phyloP scores from a whole-genome alignment of 108 stramenopile genomes.

The Nannochloropsis oceanica region DNA sequence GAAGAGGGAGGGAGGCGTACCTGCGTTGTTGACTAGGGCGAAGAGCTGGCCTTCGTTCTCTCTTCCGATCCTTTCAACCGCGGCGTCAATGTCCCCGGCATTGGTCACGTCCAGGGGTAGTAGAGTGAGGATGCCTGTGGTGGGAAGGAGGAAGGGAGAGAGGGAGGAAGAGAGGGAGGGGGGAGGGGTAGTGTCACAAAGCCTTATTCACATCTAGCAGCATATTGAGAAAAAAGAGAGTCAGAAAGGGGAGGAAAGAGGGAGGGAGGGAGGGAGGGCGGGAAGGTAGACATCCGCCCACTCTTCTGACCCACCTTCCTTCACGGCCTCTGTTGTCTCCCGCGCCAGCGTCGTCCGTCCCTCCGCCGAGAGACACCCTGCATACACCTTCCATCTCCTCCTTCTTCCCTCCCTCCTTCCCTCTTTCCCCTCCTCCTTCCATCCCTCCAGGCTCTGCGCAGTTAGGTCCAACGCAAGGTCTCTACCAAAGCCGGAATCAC shows the following conservation, averaged over 20 bases:
- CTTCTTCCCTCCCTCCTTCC: background rate
- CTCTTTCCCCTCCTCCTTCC: background rate
- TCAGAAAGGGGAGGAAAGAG: background rate
- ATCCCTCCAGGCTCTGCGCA: background rate
- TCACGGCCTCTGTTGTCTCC: background rate
- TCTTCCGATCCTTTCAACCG: background rate
- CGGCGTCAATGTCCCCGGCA: background rate
- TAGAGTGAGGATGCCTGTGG: background rate
- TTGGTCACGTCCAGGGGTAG: background rate
- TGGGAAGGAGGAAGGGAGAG: background rate
- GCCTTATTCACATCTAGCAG: no score
- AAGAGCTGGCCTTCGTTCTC: background rate
- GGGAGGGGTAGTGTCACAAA: no score
- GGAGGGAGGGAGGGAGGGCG: background rate
- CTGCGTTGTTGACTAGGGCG: background rate
- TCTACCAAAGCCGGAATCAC: background rate
- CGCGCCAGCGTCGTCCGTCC: background rate
- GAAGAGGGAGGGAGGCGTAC: background rate
- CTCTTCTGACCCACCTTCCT: background rate
- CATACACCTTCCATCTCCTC: background rate
- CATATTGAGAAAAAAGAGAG: no score
- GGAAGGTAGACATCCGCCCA: no score
- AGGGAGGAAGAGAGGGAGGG: background rate
- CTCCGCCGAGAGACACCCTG: background rate
- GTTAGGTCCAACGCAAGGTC: background rate